Evolutionary conservation across 2,329 filamentous ascomycete genomes (phyloP), one percentile per base, ranked within the genome.

Genomic region (Penicillium sp.): DNA sequence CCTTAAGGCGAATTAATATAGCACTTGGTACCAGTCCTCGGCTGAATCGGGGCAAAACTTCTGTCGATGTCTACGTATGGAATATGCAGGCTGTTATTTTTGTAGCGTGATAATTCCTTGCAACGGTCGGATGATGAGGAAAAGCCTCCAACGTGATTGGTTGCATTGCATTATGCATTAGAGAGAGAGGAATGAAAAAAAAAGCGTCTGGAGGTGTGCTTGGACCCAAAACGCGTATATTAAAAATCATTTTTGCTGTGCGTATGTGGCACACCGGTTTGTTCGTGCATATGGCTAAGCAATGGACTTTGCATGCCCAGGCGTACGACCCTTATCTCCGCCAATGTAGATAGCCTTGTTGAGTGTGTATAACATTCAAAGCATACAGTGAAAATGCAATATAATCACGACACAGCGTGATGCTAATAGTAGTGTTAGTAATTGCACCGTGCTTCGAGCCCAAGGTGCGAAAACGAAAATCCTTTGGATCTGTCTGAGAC

Each of bases 401-500:
- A 36, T 36, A 7, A n/a, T 34, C 31, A 34, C n/a, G 34, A 36
- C 34, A 36, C 34, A n/a, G n/a, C 18, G 24, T 24, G 29, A 14
- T n/a, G 27, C 38, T 16, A 43, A 16, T 27, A 43, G 27, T 27
- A 27, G 8, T 27, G 24, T 8, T 27, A 5, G 8, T 27, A 27
- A 27, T 27, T 27, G 24, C 24, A 27, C 24, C 24, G 24, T 27
- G 24, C 8, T 6, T 8, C 5, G 13, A 49, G 14, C 22, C 5
- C 9, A 14, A 31, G 31, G 14, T 22, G 29, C n/a, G 13, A 4
- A 21, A 46, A 39, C n/a, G 13, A 4, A 21, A 46, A 39, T 22
- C 16, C 22, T 21, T 21, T 21, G 49, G 49, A 51, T 31, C 13
- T 31, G 36, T 39, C 42, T 51, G 49, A 51, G 49, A 51, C 49